Evolutionary conservation across 140 eudicot genomes (phyloP).

Genomic region (Cichorium intybus): DNA sequence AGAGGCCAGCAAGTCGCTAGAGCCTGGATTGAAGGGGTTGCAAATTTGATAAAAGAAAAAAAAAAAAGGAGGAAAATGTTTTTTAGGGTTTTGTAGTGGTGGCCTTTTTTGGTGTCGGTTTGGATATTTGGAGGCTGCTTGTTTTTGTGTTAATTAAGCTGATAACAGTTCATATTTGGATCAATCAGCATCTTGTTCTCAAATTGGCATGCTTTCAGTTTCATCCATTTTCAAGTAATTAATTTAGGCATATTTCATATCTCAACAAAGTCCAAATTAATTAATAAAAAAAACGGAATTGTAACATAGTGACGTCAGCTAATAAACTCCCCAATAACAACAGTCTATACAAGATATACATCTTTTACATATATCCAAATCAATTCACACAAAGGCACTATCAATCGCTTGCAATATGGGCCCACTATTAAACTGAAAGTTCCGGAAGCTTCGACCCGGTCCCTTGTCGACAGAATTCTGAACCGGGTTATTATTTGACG

Average conservation of each 20-base stretch:
- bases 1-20: slow-evolving; percentile 22
- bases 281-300: too few relatives aligned
- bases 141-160: background rate
- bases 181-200: background rate
- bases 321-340: background rate
- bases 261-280: too few relatives aligned
- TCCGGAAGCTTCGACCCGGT: slow-evolving; percentile 73
- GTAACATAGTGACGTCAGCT: background rate
- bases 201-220: background rate
- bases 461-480: slow-evolving; percentile 27
- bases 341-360: slow-evolving; percentile 24
- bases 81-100: slow-evolving; percentile 30
- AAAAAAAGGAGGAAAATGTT: slow-evolving; percentile 7
- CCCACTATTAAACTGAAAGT: slow-evolving; percentile 57
- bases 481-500: slow-evolving; percentile 35
- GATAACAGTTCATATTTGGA: background rate
- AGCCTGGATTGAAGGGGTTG: slow-evolving; percentile 29
- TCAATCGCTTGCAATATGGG: slow-evolving; percentile 68
- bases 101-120: background rate
- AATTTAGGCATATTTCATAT: too few relatives aligned
- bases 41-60: slow-evolving; percentile 27
- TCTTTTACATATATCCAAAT: background rate
- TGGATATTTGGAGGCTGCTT: background rate
- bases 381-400: slow-evolving; percentile 36
- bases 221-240: too few relatives aligned